Evolutionary conservation across 441 rosid genomes (phyloP).

Genomic region (Capsella rubella): DNA sequence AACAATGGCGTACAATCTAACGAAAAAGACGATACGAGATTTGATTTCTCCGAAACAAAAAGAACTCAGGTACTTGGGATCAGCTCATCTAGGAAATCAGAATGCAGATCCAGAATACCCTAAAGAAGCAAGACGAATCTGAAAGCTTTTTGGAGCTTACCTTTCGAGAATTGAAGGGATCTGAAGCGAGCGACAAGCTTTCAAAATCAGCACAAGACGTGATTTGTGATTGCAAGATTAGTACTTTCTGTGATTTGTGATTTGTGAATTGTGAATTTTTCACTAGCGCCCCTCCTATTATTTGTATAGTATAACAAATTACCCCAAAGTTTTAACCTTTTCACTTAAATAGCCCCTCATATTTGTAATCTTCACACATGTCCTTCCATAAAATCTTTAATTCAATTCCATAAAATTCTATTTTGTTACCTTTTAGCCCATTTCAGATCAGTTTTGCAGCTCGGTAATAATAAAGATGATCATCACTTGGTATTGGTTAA

Average conservation of each 20-base stretch:
- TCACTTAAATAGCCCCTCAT: not conserved
- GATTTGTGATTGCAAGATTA: not conserved
- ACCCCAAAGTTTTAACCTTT: not conserved
- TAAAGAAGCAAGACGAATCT: not conserved
- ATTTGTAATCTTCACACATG: not conserved
- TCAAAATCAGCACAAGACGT: constrained; percentile 27
- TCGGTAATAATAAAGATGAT: not conserved
- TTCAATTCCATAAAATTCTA: too few species aligned
- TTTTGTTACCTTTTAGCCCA: not conserved
- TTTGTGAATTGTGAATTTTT: not conserved
- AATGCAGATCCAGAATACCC: constrained; percentile 17
- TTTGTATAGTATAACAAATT: not conserved
- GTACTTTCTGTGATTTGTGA: not conserved
- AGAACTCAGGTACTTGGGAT: not conserved
- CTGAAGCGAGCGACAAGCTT: constrained; percentile 14
- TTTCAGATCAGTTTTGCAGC: not conserved
- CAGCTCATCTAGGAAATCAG: not conserved
- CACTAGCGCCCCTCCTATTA: constrained; percentile 18
- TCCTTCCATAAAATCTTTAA: constrained; percentile 9
- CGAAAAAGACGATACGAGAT: constrained; percentile 3
- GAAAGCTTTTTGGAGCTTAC: constrained; percentile 19
- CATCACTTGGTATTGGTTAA: not conserved
- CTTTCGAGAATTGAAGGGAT: constrained; percentile 34
- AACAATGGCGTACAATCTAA: not conserved
- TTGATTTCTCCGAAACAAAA: not conserved